Evolutionary conservation across 495 filamentous ascomycete species (phyloP).

Genomic region (Penicillium canariense): DNA sequence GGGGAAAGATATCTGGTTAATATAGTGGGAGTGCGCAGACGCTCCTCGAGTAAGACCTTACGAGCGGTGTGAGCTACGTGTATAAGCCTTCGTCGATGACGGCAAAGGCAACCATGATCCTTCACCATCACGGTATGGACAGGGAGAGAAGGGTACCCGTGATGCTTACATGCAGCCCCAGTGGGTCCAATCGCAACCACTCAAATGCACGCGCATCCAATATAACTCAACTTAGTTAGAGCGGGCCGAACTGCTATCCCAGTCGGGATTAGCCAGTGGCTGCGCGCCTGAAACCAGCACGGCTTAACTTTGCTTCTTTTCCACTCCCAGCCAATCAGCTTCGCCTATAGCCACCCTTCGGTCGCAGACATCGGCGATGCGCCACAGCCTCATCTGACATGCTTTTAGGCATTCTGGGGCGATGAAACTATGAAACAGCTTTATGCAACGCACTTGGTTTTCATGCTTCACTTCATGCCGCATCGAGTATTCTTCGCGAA

Average conservation of each 20-base stretch:
- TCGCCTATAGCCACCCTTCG: background rate
- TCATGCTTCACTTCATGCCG: background rate
- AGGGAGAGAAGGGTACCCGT: background rate
- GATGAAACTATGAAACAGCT: background rate
- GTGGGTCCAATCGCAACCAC: background rate
- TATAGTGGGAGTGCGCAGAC: no score
- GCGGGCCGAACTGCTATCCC: background rate
- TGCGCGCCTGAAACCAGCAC: background rate
- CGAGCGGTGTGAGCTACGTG: no score
- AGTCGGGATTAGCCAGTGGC: background rate
- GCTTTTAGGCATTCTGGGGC: background rate
- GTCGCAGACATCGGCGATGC: background rate
- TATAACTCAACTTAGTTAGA: background rate
- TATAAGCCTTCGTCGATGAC: no score
- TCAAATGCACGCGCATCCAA: background rate
- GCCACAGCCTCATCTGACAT: background rate
- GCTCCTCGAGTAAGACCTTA: no score
- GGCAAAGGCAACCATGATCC: no score
- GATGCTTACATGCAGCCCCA: background rate
- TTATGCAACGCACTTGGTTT: no score
- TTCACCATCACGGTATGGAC: no score
- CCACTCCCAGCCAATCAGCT: background rate
- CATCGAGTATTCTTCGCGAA: background rate
- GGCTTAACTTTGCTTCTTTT: background rate
- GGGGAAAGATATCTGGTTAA: no score